Evolutionary conservation across 768 basidiomycete species (phyloP), one percentile per base, ranked within the genome.

Genomic region (Pilatotrama ljubarskyi): DNA sequence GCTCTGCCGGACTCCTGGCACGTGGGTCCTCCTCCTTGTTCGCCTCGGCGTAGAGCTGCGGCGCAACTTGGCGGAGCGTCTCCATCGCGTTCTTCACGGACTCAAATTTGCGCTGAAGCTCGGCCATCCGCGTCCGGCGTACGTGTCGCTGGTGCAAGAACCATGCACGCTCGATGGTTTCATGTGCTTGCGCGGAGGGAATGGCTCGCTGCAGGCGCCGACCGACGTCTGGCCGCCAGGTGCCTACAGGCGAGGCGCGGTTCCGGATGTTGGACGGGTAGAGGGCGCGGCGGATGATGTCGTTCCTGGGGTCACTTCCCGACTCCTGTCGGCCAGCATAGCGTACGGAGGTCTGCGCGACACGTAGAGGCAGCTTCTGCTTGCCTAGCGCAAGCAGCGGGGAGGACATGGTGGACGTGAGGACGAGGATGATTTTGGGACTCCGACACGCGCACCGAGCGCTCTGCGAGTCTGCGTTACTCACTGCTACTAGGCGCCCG

Each of bases 101-200:
- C 55, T 85, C 80, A 68, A 87, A 94, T 73, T 95, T 95, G 73
- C 86, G 81, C 58, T 78, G 76, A 62, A 91, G 70, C 68, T 93
- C 90, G 36, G 78, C 84, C 26, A 86, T 82, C 44, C 90, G 81
- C 62, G 80, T 77, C 68, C 88, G 84, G 41, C 95, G 84, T 38
- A 86, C 60, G 68, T 91, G 87, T 29, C 95, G 83, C 64, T 84
- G 81, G 75, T 93, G 86, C 11, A 98, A 80, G 51, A 87, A 77
- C 90, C 91, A 98, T 3, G 95, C 95, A 32, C 95, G 85, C 64
- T 93, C 88, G 53, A 97, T 94, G 2, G 93, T 97, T 63, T 93
- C 84, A 75, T 97, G 93, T 0, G 91, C 93, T 72, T 96, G 93
- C 5, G 80, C 83, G 3, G 91, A 92, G 13, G 93, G 92, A 51